Base-by-base conservation (phyloP, 1,284 basidiomycete genomes). In the Cystobasidium slooffiae region DNA sequence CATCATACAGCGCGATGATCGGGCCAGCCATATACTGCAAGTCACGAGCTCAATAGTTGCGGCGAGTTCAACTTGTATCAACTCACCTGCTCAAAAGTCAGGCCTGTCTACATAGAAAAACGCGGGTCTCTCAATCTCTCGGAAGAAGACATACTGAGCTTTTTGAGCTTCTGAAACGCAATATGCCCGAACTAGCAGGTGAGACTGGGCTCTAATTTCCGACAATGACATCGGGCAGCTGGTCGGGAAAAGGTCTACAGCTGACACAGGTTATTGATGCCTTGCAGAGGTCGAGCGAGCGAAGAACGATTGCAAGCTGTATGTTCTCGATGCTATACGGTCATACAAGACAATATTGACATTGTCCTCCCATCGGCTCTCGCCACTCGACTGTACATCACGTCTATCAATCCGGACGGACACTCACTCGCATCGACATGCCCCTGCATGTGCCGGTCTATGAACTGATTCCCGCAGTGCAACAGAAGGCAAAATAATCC, bases 211-310 rank as follows among this genome's bases (percentile, higher is more conserved):
- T 22, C 22, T 8, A 12, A 3, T 55, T 31, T 31, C 16, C 7
- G 14, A 20, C n/a, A 24, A 2, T 31, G 10, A 12, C 46, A 37
- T 37, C 9, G n/a, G 41, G 5, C 62, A 31, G 44, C 39, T 7
- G 4, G 41, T 8, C 14, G 37, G 59, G 41, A 14, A 44, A 20
- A 12, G 7, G 14, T 18, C 39, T 24, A 22, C 44, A 43, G 20
- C 37, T 41, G 10, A n/a, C 43, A 39, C 64, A 44, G 31, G 18
- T 44, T 18, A 43, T 37, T 8, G 16, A 10, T 8, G 22, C 7
- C 52, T 7, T 31, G 37, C 80, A 82, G 91, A 93, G 80, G 91
- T 93, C 8, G 89, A 93, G 81, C 84, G 88, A 52, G 91, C 91
- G 1, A 87, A 87, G 2, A 84, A 83, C 58, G 83, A 90, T 51